Conservation (phyloP, 176 grass and related monocot species). For the Triticum dicoccoides region DNA sequence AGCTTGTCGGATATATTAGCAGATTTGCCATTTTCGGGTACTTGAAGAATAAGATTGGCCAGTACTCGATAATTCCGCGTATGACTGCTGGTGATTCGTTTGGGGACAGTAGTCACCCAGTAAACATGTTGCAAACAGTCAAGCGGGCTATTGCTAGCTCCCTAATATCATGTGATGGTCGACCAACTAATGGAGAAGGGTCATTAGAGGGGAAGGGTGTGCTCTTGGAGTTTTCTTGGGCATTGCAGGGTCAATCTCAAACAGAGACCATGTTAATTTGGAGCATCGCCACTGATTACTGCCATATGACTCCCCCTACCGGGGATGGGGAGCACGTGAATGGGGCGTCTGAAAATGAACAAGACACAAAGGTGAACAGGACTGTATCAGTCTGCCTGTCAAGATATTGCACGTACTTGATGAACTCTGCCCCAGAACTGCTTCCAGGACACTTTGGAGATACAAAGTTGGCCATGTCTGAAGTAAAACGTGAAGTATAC, state of each 20-base stretch:
- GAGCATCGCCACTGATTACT: slow-evolving; percentile 1
- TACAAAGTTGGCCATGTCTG: background rate
- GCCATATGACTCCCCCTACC: no score
- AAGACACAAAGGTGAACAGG: background rate
- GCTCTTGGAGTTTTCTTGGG: background rate
- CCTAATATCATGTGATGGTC: background rate
- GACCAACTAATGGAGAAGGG: background rate
- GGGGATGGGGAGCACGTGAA: no score
- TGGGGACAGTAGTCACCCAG: no score
- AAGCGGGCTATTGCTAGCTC: background rate
- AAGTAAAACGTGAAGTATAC: background rate
- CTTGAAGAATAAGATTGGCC: background rate
- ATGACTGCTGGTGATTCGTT: background rate
- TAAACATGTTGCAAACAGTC: background rate
- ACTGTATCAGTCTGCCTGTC: background rate
- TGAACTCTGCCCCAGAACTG: background rate
- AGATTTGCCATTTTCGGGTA: no score
- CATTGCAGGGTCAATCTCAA: background rate
- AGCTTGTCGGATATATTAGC: background rate
- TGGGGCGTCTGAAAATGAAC: background rate
- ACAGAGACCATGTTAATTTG: slow-evolving; percentile 1
- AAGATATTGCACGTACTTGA: background rate
- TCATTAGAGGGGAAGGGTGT: background rate
- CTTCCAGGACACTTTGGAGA: background rate
- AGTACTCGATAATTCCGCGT: background rate